phyloP scores from a whole-genome alignment of 1,284 basidiomycete genomes.

The Ceratorhiza oryzae-sativae region DNA sequence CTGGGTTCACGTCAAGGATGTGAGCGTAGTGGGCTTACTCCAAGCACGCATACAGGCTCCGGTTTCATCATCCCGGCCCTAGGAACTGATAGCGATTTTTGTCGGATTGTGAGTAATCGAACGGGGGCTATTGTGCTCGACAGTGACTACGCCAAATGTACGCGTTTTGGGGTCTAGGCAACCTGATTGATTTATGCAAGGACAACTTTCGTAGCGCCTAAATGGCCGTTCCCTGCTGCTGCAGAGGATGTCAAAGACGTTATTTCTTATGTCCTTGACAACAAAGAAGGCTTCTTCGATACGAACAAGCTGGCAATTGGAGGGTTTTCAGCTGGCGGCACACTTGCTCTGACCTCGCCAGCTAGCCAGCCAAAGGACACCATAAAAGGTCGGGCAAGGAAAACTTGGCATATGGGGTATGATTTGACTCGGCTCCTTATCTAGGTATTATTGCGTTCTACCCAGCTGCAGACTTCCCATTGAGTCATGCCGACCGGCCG shows the following conservation, averaged over 20 bases:
- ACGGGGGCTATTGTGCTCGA: constrained; percentile 19
- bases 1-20: neutral
- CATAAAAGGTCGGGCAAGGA: constrained; percentile 21
- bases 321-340: constrained; percentile 33
- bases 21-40: neutral
- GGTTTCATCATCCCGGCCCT: constrained; percentile 19
- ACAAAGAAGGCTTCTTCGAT: constrained; percentile 32
- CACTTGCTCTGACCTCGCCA: constrained; percentile 20
- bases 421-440: neutral
- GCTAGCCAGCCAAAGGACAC: constrained; percentile 1
- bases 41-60: neutral
- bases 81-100: constrained; percentile 28
- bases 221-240: constrained; percentile 35
- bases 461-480: constrained; percentile 18
- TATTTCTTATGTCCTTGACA: constrained; percentile 14
- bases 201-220: neutral
- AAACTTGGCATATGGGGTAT: neutral
- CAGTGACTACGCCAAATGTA: constrained; percentile 34
- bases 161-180: neutral
- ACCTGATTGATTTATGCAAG: neutral
- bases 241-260: constrained; percentile 10
- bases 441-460: constrained; percentile 33
- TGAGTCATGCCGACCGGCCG: neutral
- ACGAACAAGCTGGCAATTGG: constrained; percentile 24
- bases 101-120: constrained; percentile 2